These are phyloP conservation scores for Harringtonia lauricola DNA, from an alignment of 2,329 filamentous ascomycete species.

Conservation along the genomic window DNA sequence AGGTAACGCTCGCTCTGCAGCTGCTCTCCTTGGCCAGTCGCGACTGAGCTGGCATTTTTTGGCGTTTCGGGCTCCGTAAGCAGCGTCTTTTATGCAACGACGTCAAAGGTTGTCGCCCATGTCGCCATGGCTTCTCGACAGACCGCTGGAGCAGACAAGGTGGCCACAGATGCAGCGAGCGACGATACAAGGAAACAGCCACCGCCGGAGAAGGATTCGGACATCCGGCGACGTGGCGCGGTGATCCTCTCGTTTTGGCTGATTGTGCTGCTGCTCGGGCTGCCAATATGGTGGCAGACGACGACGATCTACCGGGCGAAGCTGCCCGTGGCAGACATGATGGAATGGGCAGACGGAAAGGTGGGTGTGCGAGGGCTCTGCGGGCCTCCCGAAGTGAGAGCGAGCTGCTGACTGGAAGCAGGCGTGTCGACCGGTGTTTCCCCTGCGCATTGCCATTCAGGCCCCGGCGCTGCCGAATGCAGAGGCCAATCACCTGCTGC, in stretches of 20 bases:
- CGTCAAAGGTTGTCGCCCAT: neutral
- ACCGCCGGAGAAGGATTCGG: conserved; percentile 66
- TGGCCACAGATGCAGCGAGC: neutral
- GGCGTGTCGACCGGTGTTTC: conserved; percentile 82
- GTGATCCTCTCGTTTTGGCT: conserved; percentile 88
- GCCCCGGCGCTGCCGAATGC: conserved; percentile 52
- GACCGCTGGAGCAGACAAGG: conserved; percentile 1
- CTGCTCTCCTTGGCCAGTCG: neutral
- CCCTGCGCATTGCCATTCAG: conserved; percentile 69
- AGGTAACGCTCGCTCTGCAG: neutral
- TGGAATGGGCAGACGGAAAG: conserved; percentile 82
- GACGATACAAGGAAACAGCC: conserved; percentile 33
- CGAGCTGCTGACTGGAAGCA: too few species aligned
- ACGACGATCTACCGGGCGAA: conserved; percentile 84
- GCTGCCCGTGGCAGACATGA: conserved; percentile 76
- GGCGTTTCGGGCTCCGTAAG: neutral
- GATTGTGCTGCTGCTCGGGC: conserved; percentile 68
- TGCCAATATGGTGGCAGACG: conserved; percentile 94
- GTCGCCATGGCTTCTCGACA: conserved; percentile 9
- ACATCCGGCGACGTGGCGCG: conserved; percentile 55
- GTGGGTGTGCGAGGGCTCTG: too few species aligned
- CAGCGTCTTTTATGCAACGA: neutral
- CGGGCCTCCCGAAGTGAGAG: too few species aligned
- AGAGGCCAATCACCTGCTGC: conserved; percentile 64
- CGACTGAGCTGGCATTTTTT: neutral